Conservation (phyloP, 805 yeast species). For the Starmera dryadoides region DNA sequence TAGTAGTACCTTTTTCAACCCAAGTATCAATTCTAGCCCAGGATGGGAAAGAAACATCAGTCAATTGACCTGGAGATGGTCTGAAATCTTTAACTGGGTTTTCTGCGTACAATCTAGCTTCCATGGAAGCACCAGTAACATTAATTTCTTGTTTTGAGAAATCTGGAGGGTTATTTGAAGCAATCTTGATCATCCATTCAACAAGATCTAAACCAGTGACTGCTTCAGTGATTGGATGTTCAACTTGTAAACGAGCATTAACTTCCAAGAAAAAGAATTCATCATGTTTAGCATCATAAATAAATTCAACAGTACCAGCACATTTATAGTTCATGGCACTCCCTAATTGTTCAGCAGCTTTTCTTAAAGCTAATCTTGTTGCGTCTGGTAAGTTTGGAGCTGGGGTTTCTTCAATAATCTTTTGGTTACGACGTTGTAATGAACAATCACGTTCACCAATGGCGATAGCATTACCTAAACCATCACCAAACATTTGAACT, state of each 20-base stretch:
- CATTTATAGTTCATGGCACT: slow-evolving; percentile 82
- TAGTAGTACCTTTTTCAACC: slow-evolving; percentile 81
- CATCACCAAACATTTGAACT: slow-evolving; percentile 95
- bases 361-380: slow-evolving; percentile 68
- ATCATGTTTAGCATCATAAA: slow-evolving; percentile 79
- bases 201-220: slow-evolving; percentile 93
- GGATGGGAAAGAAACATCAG: slow-evolving; percentile 76
- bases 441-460: slow-evolving; percentile 98
- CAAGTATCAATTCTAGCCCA: slow-evolving; percentile 96
- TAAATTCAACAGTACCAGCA: slow-evolving; percentile 97
- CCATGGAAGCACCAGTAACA: slow-evolving; percentile 88
- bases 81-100: slow-evolving; percentile 91
- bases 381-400: slow-evolving; percentile 87
- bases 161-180: slow-evolving; percentile 84
- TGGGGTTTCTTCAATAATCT: slow-evolving; percentile 94
- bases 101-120: slow-evolving; percentile 94
- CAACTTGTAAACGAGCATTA: slow-evolving; percentile 94
- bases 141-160: slow-evolving; percentile 47
- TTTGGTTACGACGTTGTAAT: slow-evolving; percentile 94
- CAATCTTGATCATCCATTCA: slow-evolving; percentile 93
- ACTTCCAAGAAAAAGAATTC: slow-evolving; percentile 94
- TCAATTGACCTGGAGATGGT: slow-evolving; percentile 94
- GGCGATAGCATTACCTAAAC: slow-evolving; percentile 86
- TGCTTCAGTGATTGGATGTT: slow-evolving; percentile 94
- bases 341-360: slow-evolving; percentile 80